Evolutionary conservation across 2,329 filamentous ascomycete genomes (phyloP).

Genomic region (Penicillium sp.): DNA sequence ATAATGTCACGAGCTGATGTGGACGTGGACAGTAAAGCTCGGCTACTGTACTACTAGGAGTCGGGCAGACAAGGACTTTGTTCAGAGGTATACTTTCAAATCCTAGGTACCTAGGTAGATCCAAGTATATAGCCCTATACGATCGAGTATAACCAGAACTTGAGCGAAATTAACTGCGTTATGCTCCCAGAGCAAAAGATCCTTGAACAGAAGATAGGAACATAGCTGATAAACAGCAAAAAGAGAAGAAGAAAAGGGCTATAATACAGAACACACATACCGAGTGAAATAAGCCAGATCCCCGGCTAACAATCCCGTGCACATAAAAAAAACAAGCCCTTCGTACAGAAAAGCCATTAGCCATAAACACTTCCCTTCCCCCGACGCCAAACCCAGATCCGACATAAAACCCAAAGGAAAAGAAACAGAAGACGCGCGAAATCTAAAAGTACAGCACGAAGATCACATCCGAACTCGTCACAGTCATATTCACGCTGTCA

Average conservation of each 20-base stretch:
- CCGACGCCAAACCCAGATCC: conserved; percentile 1
- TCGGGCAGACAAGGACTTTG: conserved; percentile 4
- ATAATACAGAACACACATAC: conserved; percentile 11
- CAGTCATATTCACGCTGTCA: conserved; percentile 32
- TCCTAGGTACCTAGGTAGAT: neutral
- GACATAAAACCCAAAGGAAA: neutral
- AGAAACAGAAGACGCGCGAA: neutral
- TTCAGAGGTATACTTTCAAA: neutral
- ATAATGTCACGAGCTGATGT: conserved; percentile 19
- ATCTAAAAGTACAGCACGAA: conserved; percentile 28
- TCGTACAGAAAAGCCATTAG: neutral
- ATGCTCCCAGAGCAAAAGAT: neutral
- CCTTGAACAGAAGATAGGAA: neutral
- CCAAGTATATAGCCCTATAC: neutral
- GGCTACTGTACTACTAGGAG: conserved; percentile 4
- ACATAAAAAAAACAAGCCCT: neutral
- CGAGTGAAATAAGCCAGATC: neutral
- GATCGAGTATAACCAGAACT: neutral
- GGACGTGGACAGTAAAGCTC: neutral
- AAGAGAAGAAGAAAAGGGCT: neutral
- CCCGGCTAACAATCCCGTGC: neutral
- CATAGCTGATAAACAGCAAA: neutral
- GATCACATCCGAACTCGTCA: conserved; percentile 1
- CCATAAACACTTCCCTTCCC: neutral
- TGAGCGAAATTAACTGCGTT: neutral